Percentiles rank a stretch among this genome's conserved stretches.
These are phyloP conservation scores for Ananas comosus DNA, from an alignment of 176 grass and related monocot genomes.

Conservation along the genomic window DNA sequence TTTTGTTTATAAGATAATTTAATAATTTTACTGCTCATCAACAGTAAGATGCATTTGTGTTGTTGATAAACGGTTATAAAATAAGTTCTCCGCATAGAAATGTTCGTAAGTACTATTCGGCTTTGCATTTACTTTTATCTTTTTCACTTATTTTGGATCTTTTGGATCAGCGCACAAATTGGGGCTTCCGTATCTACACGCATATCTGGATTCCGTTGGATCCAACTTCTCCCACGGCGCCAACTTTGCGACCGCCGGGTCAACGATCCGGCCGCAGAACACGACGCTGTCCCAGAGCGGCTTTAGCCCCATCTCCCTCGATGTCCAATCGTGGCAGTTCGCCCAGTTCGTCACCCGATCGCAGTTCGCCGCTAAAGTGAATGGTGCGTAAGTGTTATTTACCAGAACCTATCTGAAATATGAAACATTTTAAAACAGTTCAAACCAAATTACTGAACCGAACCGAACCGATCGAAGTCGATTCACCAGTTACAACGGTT, in stretches of 20 bases:
- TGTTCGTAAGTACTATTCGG: too few species aligned
- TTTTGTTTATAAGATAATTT: not conserved
- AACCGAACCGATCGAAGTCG: too few species aligned
- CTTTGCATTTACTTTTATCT: not conserved
- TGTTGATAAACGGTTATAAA: too few species aligned
- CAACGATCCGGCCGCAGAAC: constrained; percentile 69
- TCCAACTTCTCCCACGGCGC: constrained; percentile 88
- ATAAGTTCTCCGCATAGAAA: too few species aligned
- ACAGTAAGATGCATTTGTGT: too few species aligned
- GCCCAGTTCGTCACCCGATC: constrained; percentile 73
- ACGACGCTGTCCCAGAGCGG: constrained; percentile 60
- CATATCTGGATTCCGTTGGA: constrained; percentile 80
- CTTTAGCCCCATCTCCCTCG: constrained; percentile 77
- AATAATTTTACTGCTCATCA: too few species aligned
- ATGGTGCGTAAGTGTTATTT: constrained; percentile 19
- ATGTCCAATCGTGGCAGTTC: constrained; percentile 84
- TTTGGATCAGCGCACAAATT: constrained; percentile 43
- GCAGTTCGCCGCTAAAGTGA: constrained; percentile 42
- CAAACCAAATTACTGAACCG: too few species aligned
- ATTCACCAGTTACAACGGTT: too few species aligned
- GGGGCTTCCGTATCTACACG: constrained; percentile 61
- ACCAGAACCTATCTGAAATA: too few species aligned
- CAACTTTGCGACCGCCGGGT: constrained; percentile 87
- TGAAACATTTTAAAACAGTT: too few species aligned
- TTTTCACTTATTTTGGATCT: not conserved